A percentile compares a stretch with the other conserved stretches of the same genome.
Evolutionary conservation across 2,329 filamentous ascomycete species (phyloP).

Genomic region (Colletotrichum incanum): DNA sequence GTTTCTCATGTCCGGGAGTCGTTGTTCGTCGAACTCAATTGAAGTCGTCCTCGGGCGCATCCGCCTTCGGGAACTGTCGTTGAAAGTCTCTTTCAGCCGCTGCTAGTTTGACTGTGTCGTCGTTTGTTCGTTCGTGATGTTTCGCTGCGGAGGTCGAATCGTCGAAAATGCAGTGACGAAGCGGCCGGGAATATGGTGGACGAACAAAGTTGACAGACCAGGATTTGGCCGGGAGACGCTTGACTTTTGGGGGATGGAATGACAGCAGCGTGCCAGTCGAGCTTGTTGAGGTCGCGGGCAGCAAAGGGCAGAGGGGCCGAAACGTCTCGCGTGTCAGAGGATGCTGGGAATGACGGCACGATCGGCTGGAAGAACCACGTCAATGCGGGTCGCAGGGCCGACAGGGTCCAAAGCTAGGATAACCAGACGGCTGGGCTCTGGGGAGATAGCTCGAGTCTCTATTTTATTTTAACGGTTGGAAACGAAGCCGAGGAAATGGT

Average conservation of each 20-base stretch:
- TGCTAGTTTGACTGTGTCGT: conserved; percentile 2
- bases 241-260: conserved; percentile 35
- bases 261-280: conserved; percentile 35
- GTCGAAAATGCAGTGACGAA: conserved; percentile 26
- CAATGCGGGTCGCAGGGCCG: conserved; percentile 38
- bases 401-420: conserved; percentile 29
- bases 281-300: conserved; percentile 22
- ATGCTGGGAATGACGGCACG: conserved; percentile 39
- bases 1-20: conserved; percentile 21
- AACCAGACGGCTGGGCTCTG: conserved; percentile 27
- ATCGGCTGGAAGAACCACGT: conserved; percentile 38
- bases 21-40: not conserved
- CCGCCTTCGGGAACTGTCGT: conserved; percentile 16
- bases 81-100: not conserved
- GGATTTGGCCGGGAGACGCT: conserved; percentile 37
- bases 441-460: not conserved
- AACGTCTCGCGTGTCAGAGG: conserved; percentile 44
- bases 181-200: conserved; percentile 34
- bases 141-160: conserved; percentile 9
- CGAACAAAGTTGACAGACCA: conserved; percentile 21
- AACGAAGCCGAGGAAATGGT: conserved; percentile 2
- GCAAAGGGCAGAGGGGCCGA: conserved; percentile 27
- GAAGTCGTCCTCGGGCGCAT: conserved; percentile 7
- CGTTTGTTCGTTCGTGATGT: conserved; percentile 2
- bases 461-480: not conserved